Evolutionary conservation across 176 grass and related monocot genomes (phyloP), one percentile per base, ranked within the genome.

Genomic region (Paspalum vaginatum): DNA sequence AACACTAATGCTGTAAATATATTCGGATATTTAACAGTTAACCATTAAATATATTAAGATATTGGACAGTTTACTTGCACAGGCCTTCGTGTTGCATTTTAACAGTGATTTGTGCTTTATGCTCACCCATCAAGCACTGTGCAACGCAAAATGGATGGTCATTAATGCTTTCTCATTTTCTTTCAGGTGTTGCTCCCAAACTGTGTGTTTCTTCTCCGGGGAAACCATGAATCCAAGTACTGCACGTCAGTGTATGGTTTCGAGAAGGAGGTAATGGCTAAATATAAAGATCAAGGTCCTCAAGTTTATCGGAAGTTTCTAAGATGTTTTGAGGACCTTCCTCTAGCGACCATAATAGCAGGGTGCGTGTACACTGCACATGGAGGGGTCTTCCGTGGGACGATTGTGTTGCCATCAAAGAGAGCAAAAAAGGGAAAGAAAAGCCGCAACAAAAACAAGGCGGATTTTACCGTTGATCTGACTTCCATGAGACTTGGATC

Each of bases 211-310:
- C 96, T 99, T 69, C 81, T 99, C 8, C 86, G 96, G 4, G 96
- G 96, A 46, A 99, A 99, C 78, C 96, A 99, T 13, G 96, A 99
- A 86, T 93, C 96, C 43, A 99, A 99, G 79, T 99, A 99, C 27
- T 99, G 96, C 54, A 99, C 92, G 7, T 99, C 96, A 64, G 89
- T 93, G 56, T 99, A 99, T 88, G 96, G 96, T 40, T 99, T 99
- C 17, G 92, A 99, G 57, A 65, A 89, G 62, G 96, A 99, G 86
- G 88, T 99, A 53, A 81, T 86, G 84, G 64, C 75, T 60, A 99
- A 99, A 89, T 99, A 93, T 47, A 89, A 91, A 83, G 84, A 87
- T 80, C 84, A 99, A 84, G 92, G 96, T 9, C 68, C 71, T 76
- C 88, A 89, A 81, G 76, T 99, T 72, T 99, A 99, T 77, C 79